phyloP scores from a whole-genome alignment of 805 yeast genomes.

The Candida dendrica region DNA sequence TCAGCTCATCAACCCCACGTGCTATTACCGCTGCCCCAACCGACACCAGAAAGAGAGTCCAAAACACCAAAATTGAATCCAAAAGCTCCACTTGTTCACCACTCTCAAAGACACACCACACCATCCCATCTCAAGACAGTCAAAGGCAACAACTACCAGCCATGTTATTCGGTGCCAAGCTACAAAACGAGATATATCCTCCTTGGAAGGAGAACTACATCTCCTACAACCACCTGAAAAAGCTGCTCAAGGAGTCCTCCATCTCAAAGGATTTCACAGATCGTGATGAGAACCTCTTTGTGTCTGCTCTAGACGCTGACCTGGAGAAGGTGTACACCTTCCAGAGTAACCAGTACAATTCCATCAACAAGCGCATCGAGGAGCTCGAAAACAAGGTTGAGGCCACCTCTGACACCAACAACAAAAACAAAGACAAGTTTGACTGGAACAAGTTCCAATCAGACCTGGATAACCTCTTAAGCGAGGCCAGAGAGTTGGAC shows the following conservation, averaged over 20 bases:
- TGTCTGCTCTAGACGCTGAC: slow-evolving; percentile 57
- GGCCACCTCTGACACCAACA: slow-evolving; percentile 18
- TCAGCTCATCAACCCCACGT: no score
- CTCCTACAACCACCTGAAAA: slow-evolving; percentile 58
- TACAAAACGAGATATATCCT: slow-evolving; percentile 72
- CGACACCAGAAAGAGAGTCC: no score
- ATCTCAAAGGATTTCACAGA: slow-evolving; percentile 52
- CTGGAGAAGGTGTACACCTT: slow-evolving; percentile 73
- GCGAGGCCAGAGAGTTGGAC: slow-evolving; percentile 78
- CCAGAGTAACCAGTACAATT: slow-evolving; percentile 60
- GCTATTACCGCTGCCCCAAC: no score
- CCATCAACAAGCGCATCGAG: slow-evolving; percentile 56
- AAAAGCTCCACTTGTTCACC: no score
- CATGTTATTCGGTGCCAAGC: slow-evolving; percentile 84
- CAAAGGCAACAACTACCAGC: neutral
- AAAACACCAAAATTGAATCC: no score
- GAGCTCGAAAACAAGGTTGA: slow-evolving; percentile 56
- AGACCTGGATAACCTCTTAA: slow-evolving; percentile 65
- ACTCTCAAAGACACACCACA: no score
- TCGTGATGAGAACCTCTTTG: slow-evolving; percentile 65
- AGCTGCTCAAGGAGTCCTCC: slow-evolving; percentile 61
- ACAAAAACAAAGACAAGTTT: slow-evolving; percentile 27
- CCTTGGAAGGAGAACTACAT: slow-evolving; percentile 83
- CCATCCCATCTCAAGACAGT: no score
- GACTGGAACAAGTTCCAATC: slow-evolving; percentile 58